Evolutionary conservation across 495 filamentous ascomycete species (phyloP).

Genomic region (Podospora australis): DNA sequence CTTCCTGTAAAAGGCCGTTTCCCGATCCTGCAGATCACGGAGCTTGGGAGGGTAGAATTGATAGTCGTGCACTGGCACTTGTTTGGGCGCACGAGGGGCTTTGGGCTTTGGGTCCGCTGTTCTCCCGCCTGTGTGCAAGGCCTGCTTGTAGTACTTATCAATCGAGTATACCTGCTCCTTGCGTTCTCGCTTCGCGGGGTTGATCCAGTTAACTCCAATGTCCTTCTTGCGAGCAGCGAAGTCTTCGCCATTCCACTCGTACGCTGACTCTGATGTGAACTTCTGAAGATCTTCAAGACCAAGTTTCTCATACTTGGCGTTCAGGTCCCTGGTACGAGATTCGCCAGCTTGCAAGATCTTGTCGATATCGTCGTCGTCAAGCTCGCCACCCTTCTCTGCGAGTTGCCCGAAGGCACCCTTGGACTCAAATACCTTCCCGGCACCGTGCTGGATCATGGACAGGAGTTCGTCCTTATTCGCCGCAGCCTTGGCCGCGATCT

Average conservation of each 20-base stretch:
- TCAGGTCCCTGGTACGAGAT: slow-evolving; percentile 80
- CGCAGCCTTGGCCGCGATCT: slow-evolving; percentile 76
- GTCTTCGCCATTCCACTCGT: slow-evolving; percentile 97
- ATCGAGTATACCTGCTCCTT: slow-evolving; percentile 98
- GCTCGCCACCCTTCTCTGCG: slow-evolving; percentile 52
- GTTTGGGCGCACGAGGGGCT: slow-evolving; percentile 91
- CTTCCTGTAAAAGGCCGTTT: slow-evolving; percentile 93
- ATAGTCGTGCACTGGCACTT: slow-evolving; percentile 87
- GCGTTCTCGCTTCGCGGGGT: slow-evolving; percentile 94
- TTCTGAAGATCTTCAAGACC: slow-evolving; percentile 97
- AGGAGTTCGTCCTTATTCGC: slow-evolving; percentile 94
- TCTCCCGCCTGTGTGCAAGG: slow-evolving; percentile 75
- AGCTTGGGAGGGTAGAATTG: slow-evolving; percentile 88
- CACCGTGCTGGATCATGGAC: slow-evolving; percentile 97
- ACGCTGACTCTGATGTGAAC: slow-evolving; percentile 92
- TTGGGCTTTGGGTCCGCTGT: slow-evolving; percentile 88
- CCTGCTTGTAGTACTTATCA: slow-evolving; percentile 96
- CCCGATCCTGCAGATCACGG: slow-evolving; percentile 85
- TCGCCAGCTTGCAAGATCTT: slow-evolving; percentile 80
- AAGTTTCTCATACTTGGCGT: slow-evolving; percentile 92
- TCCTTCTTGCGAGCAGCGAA: slow-evolving; percentile 92
- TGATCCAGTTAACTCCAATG: slow-evolving; percentile 94
- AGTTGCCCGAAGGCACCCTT: slow-evolving; percentile 53
- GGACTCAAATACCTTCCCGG: slow-evolving; percentile 80
- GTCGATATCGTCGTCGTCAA: slow-evolving; percentile 86